Conservation (phyloP, 768 basidiomycete species). For the Strobilomyces confusus region DNA sequence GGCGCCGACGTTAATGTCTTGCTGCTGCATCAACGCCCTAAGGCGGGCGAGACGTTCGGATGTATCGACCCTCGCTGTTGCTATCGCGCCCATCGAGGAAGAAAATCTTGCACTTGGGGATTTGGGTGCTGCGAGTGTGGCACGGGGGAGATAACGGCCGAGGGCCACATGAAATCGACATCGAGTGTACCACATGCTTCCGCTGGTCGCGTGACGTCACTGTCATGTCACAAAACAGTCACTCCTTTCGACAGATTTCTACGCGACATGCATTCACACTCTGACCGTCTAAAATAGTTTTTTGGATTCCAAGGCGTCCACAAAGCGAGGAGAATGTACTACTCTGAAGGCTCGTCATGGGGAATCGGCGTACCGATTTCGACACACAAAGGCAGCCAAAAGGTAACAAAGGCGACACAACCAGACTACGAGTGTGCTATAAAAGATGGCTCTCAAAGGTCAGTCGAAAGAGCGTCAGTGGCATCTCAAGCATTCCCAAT, state of each 20-base stretch:
- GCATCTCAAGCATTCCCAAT: background rate
- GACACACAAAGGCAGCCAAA: no score
- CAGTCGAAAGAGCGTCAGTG: background rate
- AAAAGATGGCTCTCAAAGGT: background rate
- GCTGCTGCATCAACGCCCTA: conserved; percentile 64
- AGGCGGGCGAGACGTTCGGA: conserved; percentile 58
- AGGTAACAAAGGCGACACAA: background rate
- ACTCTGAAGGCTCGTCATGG: no score
- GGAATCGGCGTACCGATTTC: background rate
- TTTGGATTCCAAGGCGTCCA: no score
- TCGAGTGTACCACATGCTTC: no score
- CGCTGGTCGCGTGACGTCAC: no score
- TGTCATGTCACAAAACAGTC: no score
- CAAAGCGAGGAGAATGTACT: no score
- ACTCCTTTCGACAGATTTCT: no score
- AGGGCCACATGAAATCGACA: conserved; percentile 11
- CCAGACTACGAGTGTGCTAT: background rate
- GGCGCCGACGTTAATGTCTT: conserved; percentile 55
- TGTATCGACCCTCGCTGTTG: conserved; percentile 52
- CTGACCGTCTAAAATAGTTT: no score
- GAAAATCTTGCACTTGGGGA: conserved; percentile 4
- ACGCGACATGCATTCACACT: no score
- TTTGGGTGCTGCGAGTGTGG: conserved; percentile 2
- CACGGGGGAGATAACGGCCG: conserved; percentile 23
- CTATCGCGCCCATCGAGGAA: conserved; percentile 35